A percentile compares a stretch with the other conserved stretches of the same genome.
These are phyloP conservation scores for Cylindrotheca fusiformis DNA, from an alignment of 108 stramenopile genomes.

Conservation along the genomic window DNA sequence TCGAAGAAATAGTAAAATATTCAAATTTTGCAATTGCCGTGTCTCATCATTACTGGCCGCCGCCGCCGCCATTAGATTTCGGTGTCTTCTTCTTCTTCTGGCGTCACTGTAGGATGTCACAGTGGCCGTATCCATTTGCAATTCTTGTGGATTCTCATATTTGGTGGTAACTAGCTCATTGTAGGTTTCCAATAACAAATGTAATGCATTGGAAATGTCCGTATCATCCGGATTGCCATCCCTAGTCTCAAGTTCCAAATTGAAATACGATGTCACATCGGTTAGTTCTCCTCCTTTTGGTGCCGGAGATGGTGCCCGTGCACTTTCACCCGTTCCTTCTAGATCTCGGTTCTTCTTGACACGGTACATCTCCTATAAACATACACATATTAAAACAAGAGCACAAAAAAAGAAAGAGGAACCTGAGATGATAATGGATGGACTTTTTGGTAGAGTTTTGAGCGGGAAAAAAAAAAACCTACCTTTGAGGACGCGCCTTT, in stretches of 20 bases:
- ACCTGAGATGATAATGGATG: too few species aligned
- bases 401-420: too few species aligned
- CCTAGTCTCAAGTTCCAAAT: background rate
- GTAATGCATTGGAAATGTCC: background rate
- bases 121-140: background rate
- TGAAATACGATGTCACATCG: background rate
- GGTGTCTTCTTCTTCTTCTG: too few species aligned
- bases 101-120: background rate
- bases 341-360: too few species aligned
- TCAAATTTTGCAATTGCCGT: background rate
- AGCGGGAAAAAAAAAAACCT: too few species aligned
- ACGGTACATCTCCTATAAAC: too few species aligned
- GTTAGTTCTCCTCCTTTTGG: background rate
- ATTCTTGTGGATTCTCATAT: background rate
- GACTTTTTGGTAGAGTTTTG: too few species aligned
- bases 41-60: too few species aligned
- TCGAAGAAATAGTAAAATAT: background rate
- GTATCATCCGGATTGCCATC: background rate
- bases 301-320: background rate
- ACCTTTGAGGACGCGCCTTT: too few species aligned
- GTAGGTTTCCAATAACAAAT: background rate
- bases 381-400: too few species aligned
- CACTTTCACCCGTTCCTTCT: too few species aligned
- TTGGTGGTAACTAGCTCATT: background rate
- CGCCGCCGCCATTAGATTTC: background rate